phyloP scores from a whole-genome alignment of 2,329 filamentous ascomycete species.

The Hymenoscyphus scutula region DNA sequence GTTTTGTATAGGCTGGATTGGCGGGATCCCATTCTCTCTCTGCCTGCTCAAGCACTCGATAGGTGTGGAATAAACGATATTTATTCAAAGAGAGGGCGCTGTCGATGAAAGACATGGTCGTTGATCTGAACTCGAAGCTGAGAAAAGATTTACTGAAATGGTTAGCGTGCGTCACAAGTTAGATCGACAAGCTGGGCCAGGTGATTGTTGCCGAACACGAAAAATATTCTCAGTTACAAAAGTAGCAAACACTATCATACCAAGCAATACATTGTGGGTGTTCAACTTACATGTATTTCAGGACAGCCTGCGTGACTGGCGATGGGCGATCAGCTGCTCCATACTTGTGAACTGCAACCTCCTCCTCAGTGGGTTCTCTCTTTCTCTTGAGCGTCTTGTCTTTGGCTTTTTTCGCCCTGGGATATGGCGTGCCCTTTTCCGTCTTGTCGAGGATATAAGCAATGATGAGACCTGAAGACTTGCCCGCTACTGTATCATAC shows the following conservation, averaged over 20 bases:
- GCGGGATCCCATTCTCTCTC: slow-evolving; percentile 33
- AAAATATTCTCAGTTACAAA: neutral
- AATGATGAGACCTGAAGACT: slow-evolving; percentile 32
- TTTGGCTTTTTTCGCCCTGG: slow-evolving; percentile 42
- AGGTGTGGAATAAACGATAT: slow-evolving; percentile 34
- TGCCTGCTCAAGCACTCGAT: slow-evolving; percentile 38
- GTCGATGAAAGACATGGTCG: slow-evolving; percentile 40
- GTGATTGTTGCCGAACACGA: neutral
- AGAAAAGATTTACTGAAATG: slow-evolving; percentile 28
- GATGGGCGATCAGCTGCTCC: slow-evolving; percentile 31
- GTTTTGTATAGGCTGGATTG: slow-evolving; percentile 30
- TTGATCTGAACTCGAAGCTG: slow-evolving; percentile 37
- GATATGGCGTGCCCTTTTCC: slow-evolving; percentile 41
- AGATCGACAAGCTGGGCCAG: too few relatives aligned
- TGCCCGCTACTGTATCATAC: slow-evolving; percentile 31
- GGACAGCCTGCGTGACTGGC: slow-evolving; percentile 19
- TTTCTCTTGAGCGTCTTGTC: slow-evolving; percentile 38
- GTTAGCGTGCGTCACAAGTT: neutral
- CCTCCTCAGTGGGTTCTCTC: slow-evolving; percentile 37
- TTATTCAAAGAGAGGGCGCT: slow-evolving; percentile 34
- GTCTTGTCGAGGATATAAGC: slow-evolving; percentile 43
- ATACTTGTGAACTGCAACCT: slow-evolving; percentile 38
- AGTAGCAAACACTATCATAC: neutral
- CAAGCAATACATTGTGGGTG: neutral
- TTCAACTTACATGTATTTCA: slow-evolving; percentile 24